Base-by-base conservation (phyloP, 495 filamentous ascomycete species). In the Neurospora sp. region DNA sequence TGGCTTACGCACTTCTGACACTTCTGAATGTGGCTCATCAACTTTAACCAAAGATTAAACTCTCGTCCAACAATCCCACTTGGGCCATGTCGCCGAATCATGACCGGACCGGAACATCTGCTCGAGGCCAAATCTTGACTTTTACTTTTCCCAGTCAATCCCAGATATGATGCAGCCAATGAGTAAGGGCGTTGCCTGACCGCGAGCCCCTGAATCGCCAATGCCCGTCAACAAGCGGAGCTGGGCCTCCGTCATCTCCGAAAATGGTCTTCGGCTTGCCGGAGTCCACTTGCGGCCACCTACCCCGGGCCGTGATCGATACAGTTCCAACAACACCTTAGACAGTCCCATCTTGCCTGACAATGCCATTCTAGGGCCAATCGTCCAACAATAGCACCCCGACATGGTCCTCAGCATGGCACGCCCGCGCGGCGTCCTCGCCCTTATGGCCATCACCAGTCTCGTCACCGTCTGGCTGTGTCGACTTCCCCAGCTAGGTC, bases 391-490 rank as follows among this genome's bases (percentile, higher is more conserved):
- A 61, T 61, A 27, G 14, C 27, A 61, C 14, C 27, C 27, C 53
- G 35, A 61, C 2, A 65, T 65, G 53, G 53, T 16, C 27, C 53
- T 16, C 27, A 65, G 14, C 68, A 38, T 73, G 41, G 70, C 70
- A n/a, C 76, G 76, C 8, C 75, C 72, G 4, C 71, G 73, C 16
- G 71, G 69, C 14, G 35, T 75, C 12, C 41, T 79, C 14, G 16
- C 75, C 44, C 41, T 69, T 16, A 70, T 74, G 8, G 75, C 73
- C 45, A 37, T 79, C 14, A 73, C 76, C 70, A 74, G 72, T 39
- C 68, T 79, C 31, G 73, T 65, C 1, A 76, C 76, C 0, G 53
- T 79, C 35, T 79, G 78, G 76, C 40, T 71, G 31, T 77, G 74
- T 42, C 70, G 74, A 22, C 74, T 76, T 3, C 75, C 76, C 12